Evolutionary conservation across 768 basidiomycete species (phyloP).

Genomic region (Auricularia cornea): DNA sequence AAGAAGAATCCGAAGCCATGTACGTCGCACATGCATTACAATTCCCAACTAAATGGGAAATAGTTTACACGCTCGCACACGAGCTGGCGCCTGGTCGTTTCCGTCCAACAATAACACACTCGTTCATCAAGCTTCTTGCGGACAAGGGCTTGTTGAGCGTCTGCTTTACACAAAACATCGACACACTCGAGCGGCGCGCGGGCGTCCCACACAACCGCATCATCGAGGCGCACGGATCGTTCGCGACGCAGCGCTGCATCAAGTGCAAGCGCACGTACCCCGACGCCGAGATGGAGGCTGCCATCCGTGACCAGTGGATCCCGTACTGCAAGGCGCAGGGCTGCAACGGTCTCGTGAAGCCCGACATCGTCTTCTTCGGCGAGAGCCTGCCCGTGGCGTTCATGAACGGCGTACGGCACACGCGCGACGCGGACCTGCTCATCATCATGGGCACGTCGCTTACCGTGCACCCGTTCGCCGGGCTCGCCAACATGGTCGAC

Average conservation of each 20-base stretch:
- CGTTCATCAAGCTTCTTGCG: slow-evolving; percentile 79
- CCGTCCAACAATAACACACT: slow-evolving; percentile 82
- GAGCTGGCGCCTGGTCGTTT: slow-evolving; percentile 89
- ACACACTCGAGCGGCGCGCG: slow-evolving; percentile 81
- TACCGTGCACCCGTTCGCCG: slow-evolving; percentile 80
- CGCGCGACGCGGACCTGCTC: slow-evolving; percentile 71
- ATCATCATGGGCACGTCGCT: slow-evolving; percentile 89
- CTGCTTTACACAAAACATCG: slow-evolving; percentile 89
- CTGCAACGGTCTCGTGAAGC: slow-evolving; percentile 75
- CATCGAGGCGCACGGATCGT: slow-evolving; percentile 94
- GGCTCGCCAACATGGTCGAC: slow-evolving; percentile 49
- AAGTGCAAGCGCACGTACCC: slow-evolving; percentile 55
- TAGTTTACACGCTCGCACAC: slow-evolving; percentile 84
- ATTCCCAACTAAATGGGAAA: neutral
- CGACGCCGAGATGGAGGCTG: slow-evolving; percentile 56
- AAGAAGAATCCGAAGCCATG: slow-evolving; percentile 70
- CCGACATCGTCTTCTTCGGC: slow-evolving; percentile 94
- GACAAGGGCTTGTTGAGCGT: slow-evolving; percentile 58
- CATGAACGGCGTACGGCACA: neutral
- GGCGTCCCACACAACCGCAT: slow-evolving; percentile 67
- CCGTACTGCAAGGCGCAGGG: slow-evolving; percentile 46
- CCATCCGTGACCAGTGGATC: slow-evolving; percentile 52
- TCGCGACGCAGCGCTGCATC: slow-evolving; percentile 80
- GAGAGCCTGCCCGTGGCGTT: slow-evolving; percentile 45
- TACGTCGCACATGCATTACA: slow-evolving; percentile 25